phyloP scores from a whole-genome alignment of 768 basidiomycete genomes.

The Tylopilus subfusipes region DNA sequence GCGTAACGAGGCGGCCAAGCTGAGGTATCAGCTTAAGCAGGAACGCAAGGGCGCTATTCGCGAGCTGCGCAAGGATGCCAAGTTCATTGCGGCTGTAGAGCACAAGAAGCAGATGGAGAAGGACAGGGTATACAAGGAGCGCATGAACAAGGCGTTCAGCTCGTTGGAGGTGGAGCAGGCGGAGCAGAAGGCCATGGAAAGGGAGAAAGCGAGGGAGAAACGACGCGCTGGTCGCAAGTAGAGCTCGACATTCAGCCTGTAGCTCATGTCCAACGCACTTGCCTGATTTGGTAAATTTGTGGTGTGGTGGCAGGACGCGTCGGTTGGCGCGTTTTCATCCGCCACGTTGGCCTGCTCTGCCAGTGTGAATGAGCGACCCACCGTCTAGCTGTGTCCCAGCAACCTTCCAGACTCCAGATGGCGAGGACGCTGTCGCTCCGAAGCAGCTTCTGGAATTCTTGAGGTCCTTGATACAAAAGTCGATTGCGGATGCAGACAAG shows the following conservation, averaged over 20 bases:
- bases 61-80: slow-evolving; percentile 92
- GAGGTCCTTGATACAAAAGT: slow-evolving; percentile 34
- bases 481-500: slow-evolving; percentile 33
- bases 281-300: slow-evolving; percentile 5
- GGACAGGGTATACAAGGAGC: slow-evolving; percentile 73
- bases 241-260: not conserved
- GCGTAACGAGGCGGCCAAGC: slow-evolving; percentile 79
- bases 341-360: not conserved
- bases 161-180: slow-evolving; percentile 84
- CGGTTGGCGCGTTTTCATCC: not conserved
- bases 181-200: slow-evolving; percentile 90
- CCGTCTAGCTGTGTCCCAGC: slow-evolving; percentile 27
- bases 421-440: slow-evolving; percentile 24
- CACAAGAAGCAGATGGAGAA: slow-evolving; percentile 82
- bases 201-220: slow-evolving; percentile 76
- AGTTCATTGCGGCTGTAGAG: slow-evolving; percentile 87
- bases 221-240: slow-evolving; percentile 73
- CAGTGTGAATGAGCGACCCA: slow-evolving; percentile 24
- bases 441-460: slow-evolving; percentile 45
- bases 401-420: slow-evolving; percentile 31
- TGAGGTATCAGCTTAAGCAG: slow-evolving; percentile 88
- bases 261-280: not conserved
- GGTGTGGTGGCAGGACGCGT: not conserved
- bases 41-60: slow-evolving; percentile 96
- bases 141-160: slow-evolving; percentile 79